Base-by-base conservation (phyloP, 495 filamentous ascomycete species). In the Penicillium bovifimosum region DNA sequence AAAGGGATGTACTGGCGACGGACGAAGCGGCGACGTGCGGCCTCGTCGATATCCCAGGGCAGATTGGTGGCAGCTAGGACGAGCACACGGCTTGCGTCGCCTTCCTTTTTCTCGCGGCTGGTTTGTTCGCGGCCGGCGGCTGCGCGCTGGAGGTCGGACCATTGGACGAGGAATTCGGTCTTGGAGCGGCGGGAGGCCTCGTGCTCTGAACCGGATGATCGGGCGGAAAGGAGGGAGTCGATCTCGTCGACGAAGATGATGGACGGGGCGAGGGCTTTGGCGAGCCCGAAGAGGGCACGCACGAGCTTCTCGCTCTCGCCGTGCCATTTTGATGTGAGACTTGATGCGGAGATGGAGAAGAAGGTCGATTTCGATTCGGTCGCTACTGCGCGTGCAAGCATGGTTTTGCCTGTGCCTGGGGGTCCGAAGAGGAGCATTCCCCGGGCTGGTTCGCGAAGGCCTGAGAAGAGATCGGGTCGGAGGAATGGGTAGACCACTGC, bases 211-310 rank as follows among this genome's bases (percentile, higher is more conserved):
- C 80, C 82, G 0, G 90, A 90, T 7, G 85, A 86, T 18, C 93
- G 82, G 2, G 91, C 80, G 0, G 90, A 95, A 1, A 99, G 77
- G 5, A 99, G 72, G 1, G 93, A 96, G 66, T 99, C 93, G 60
- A 99, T 99, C 65, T 99, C 93, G 61, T 99, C 93, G 6, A 99
- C 91, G 57, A 99, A 99, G 58, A 99, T 99, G 67, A 99, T 97
- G 51, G 86, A 90, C 0, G 93, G 93, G 0, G 93, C 92, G 26
- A 97, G 81, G 14, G 84, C 79, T 62, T 96, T 96, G 20, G 93
- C 92, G 7, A 97, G 76, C 0, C 83, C 83, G 62, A 99, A 99
- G 14, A 97, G 78, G 1, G 95, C 93, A 14, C 91, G 84, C 5
- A 99, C 93, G 16, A 97, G 85, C 72, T 97, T 97, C 69, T 97